phyloP scores from a whole-genome alignment of 2,329 filamentous ascomycete species.

The Aspergillus ruber region DNA sequence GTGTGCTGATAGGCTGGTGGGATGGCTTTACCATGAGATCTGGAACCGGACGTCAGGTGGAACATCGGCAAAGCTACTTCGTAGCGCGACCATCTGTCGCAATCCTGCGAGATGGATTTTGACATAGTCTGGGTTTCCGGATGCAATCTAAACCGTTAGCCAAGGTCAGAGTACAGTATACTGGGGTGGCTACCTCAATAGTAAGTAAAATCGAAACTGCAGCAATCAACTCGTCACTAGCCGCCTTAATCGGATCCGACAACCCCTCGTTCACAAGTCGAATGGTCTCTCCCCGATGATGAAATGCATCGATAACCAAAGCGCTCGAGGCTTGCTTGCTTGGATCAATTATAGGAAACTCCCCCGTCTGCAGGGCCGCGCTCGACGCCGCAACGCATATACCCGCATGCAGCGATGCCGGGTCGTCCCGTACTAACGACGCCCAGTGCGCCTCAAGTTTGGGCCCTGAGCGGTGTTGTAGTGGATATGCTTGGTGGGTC shows the following conservation, averaged over 20 bases:
- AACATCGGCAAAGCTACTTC: constrained; percentile 33
- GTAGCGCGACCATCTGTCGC: constrained; percentile 33
- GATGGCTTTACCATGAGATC: constrained; percentile 30
- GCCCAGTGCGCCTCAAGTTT: constrained; percentile 32
- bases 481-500: constrained; percentile 29
- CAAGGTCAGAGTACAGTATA: neutral
- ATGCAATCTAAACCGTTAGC: constrained; percentile 27
- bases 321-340: constrained; percentile 22
- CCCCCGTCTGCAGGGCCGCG: constrained; percentile 26
- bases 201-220: constrained; percentile 34
- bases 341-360: constrained; percentile 28
- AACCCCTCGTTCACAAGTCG: constrained; percentile 32
- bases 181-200: constrained; percentile 27
- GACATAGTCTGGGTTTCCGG: constrained; percentile 33
- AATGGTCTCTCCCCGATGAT: constrained; percentile 35
- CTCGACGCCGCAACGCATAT: constrained; percentile 35
- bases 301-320: constrained; percentile 31
- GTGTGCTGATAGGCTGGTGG: too few relatives aligned
- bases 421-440: constrained; percentile 28
- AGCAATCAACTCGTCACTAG: constrained; percentile 34
- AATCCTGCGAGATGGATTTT: constrained; percentile 35
- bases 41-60: constrained; percentile 32
- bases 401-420: constrained; percentile 30
- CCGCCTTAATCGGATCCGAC: constrained; percentile 31
- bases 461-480: constrained; percentile 28